Base-by-base conservation (phyloP, 179 eudicot species). In the Silene noctiflora region DNA sequence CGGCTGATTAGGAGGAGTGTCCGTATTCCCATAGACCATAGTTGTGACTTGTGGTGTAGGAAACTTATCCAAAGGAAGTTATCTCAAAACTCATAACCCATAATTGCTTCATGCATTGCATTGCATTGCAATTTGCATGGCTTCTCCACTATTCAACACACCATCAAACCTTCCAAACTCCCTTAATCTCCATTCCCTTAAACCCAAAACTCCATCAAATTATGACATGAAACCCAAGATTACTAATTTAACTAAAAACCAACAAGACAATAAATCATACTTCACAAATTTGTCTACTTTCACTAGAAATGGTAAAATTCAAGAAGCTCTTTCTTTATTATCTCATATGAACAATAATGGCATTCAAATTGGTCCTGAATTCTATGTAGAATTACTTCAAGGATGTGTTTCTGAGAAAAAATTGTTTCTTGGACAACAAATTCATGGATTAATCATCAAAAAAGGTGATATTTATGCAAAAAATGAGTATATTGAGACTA, bases 401-500 rank as follows among this genome's bases (percentile, higher is more conserved):
- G 81, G 82, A 1, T 89, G 90, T 82, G 85, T 84, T 48, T 60
- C 64, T 58, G 84, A 81, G 35, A 39, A 79, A 81, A 71, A 78
- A 48, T 67, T 85, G 33, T 67, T 59, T 67, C 70, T 83, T 75
- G 90, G 92, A 68, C 77, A 80, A 78, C 92, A 89, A 84, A 84
- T 87, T 74, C 92, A 89, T 46, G 84, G 86, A 25, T 24, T 75
- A 51, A 80, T 87, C 53, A 79, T 89, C 0, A 89, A 87, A 87
- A 81, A 77, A 74, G 92, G 90, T 63, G 85, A 80, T n/a, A 21
- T 72, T 21, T 87, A 79, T 67, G 71, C 83, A 1, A 70, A 33
- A 72, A 86, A 87, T 80, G 86, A 87, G 78, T 89, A 82, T 58
- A 80, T 89, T 81, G 83, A 78, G 55, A 86, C 89, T 29, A 89